These are phyloP conservation scores for Sugiyamaella xylanicola DNA, from an alignment of 1,139 yeast species.

Conservation along the genomic window DNA sequence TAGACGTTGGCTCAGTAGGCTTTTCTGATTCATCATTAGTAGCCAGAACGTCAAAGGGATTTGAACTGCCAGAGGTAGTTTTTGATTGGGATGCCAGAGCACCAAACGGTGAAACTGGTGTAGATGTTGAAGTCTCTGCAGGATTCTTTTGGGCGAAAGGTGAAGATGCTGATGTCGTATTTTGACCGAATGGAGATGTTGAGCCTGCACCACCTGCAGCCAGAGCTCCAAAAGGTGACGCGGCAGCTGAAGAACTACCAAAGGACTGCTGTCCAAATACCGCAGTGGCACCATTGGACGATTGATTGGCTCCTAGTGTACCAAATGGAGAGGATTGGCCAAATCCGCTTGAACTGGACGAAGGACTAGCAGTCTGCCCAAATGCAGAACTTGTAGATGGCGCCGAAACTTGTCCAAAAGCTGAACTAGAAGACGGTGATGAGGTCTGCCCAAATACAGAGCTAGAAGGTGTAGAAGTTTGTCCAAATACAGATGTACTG, in stretches of 20 bases:
- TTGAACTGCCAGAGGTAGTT: conserved; percentile 7
- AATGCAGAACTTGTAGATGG: conserved; percentile 1
- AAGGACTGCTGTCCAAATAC: conserved; percentile 32
- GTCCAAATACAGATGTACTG: conserved; percentile 29
- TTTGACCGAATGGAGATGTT: conserved; percentile 12
- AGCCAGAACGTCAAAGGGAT: conserved; percentile 22
- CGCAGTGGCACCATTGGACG: conserved; percentile 17
- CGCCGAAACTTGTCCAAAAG: not conserved
- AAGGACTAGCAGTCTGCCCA: not conserved
- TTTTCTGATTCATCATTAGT: conserved; percentile 3
- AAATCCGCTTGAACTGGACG: conserved; percentile 5
- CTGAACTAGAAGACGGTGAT: not conserved
- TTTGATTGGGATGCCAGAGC: not conserved
- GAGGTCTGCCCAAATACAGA: not conserved
- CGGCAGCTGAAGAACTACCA: conserved; percentile 15
- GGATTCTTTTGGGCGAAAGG: not conserved
- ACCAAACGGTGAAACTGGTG: conserved; percentile 9
- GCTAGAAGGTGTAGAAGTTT: conserved; percentile 21
- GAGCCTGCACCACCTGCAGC: not conserved
- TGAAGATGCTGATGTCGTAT: not conserved
- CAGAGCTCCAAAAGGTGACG: conserved; percentile 8
- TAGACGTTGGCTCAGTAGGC: too few relatives aligned
- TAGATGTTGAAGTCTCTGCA: not conserved
- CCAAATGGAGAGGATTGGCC: conserved; percentile 9
- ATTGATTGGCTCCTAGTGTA: not conserved